A percentile compares a stretch with the other conserved stretches of the same genome.
Conservation (phyloP, 1,284 basidiomycete genomes). For the Pyrrhoderma noxium region DNA sequence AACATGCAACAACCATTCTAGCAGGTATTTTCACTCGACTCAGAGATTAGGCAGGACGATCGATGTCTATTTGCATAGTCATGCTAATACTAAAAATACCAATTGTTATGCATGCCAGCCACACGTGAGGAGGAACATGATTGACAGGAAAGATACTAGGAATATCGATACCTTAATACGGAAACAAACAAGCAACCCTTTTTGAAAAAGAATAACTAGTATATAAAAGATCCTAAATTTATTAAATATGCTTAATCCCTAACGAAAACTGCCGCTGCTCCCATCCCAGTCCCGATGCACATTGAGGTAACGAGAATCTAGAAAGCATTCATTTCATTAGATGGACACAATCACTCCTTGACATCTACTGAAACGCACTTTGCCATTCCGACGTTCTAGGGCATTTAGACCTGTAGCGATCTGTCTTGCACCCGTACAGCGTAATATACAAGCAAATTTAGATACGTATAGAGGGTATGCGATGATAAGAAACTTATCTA, state of each 20-base stretch:
- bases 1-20: not conserved
- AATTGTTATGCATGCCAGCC: too few species aligned
- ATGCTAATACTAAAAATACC: too few species aligned
- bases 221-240: too few species aligned
- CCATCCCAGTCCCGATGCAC: conserved; percentile 86
- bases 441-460: conserved; percentile 31
- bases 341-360: not conserved
- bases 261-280: conserved; percentile 71
- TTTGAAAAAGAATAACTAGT: too few species aligned
- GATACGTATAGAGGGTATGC: not conserved
- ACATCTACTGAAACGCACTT: conserved; percentile 39
- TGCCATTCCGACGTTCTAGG: conserved; percentile 67
- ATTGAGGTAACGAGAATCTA: conserved; percentile 77
- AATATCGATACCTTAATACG: too few species aligned
- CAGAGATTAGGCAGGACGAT: too few species aligned
- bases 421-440: conserved; percentile 84
- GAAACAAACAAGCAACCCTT: too few species aligned
- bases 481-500: conserved; percentile 53
- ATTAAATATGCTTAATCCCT: conserved; percentile 34
- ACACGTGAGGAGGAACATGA: too few species aligned
- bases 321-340: not conserved
- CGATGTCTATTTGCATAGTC: too few species aligned
- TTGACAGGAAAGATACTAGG: too few species aligned
- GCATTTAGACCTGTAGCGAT: conserved; percentile 85
- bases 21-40: too few species aligned